Conservation (phyloP, 164 flowering plant genomes). For the Brasenia schreberi region DNA sequence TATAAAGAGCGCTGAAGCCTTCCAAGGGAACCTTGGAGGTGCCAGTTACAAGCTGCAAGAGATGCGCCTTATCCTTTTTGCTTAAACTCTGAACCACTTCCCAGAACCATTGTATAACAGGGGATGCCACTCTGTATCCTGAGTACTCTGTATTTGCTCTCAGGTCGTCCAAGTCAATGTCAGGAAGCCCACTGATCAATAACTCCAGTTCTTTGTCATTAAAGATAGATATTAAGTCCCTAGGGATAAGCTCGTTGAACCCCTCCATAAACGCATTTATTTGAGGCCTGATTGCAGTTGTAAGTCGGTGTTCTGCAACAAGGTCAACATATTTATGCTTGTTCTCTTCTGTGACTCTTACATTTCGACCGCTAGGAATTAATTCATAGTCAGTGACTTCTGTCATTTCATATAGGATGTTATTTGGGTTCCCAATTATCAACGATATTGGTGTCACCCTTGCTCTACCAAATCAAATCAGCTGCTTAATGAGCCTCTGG, state of each 20-base stretch:
- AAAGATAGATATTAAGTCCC: conserved; percentile 72
- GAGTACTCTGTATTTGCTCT: conserved; percentile 90
- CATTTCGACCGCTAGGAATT: too few species aligned
- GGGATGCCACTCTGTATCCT: conserved; percentile 84
- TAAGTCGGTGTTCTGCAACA: too few species aligned
- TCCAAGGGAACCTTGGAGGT: conserved; percentile 93
- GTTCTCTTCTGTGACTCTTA: too few species aligned
- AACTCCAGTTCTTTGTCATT: conserved; percentile 90
- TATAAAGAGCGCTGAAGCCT: conserved; percentile 67
- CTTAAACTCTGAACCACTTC: conserved; percentile 84
- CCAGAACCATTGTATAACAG: conserved; percentile 97
- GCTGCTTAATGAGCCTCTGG: too few species aligned
- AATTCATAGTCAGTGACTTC: too few species aligned
- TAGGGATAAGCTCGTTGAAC: conserved; percentile 66
- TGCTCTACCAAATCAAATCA: too few species aligned
- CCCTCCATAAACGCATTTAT: conserved; percentile 54
- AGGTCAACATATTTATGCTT: too few species aligned
- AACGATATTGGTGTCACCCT: too few species aligned
- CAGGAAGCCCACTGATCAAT: conserved; percentile 92
- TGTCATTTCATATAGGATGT: too few species aligned
- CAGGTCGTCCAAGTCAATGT: conserved; percentile 93
- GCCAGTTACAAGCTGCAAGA: conserved; percentile 93
- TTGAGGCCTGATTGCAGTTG: too few species aligned
- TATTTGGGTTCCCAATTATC: too few species aligned
- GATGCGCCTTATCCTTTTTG: conserved; percentile 95